These are phyloP conservation scores for Geotrichum aggregatum DNA, from an alignment of 1,139 yeast genomes.

Conservation along the genomic window DNA sequence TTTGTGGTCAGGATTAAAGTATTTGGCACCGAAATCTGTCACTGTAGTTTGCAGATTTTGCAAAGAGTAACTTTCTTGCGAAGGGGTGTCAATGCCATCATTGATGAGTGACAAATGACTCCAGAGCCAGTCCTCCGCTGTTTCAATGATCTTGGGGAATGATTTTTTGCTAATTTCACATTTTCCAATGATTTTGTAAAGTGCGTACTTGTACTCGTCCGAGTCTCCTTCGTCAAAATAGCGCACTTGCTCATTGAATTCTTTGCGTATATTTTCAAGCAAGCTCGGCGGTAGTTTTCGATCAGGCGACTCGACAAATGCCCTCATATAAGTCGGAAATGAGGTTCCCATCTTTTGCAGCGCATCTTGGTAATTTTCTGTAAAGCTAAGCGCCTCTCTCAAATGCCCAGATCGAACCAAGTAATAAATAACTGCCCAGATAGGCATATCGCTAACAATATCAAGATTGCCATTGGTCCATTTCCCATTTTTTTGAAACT, in stretches of 20 bases:
- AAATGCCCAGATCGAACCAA: constrained; percentile 78
- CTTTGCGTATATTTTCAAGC: constrained; percentile 66
- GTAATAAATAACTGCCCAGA: constrained; percentile 89
- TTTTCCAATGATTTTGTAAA: constrained; percentile 86
- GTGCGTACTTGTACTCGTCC: constrained; percentile 88
- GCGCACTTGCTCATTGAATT: constrained; percentile 81
- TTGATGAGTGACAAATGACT: constrained; percentile 73
- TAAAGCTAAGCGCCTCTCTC: constrained; percentile 67
- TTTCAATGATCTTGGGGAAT: constrained; percentile 68
- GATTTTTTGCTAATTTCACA: constrained; percentile 75
- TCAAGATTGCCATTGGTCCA: constrained; percentile 53
- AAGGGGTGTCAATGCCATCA: constrained; percentile 50
- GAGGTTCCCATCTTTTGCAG: constrained; percentile 82
- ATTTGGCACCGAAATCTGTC: constrained; percentile 65
- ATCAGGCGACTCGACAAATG: constrained; percentile 60
- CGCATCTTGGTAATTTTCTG: constrained; percentile 49
- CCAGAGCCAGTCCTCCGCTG: constrained; percentile 98
- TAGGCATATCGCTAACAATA: constrained; percentile 74
- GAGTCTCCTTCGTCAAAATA: constrained; percentile 51
- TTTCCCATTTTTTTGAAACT: constrained; percentile 40
- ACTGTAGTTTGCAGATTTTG: constrained; percentile 66
- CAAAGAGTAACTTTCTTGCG: constrained; percentile 69
- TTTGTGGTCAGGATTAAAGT: constrained; percentile 60
- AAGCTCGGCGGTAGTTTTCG: constrained; percentile 60
- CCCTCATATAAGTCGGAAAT: constrained; percentile 74